A percentile compares a stretch with the other conserved stretches of the same genome.
Conservation (phyloP, 140 eudicot genomes). For the Stevia rebaudiana region DNA sequence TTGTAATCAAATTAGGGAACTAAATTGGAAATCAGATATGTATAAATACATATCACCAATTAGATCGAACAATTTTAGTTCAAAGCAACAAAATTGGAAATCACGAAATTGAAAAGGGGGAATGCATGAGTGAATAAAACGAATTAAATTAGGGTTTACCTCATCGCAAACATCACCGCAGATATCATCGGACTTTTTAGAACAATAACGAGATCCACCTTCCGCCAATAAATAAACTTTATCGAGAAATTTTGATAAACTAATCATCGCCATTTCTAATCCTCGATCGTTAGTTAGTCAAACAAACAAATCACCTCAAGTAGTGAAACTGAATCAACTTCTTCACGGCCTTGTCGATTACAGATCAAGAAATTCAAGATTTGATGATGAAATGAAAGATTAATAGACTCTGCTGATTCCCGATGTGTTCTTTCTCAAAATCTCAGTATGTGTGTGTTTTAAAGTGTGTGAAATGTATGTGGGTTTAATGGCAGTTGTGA, state of each 20-base stretch:
- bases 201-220: slow-evolving; percentile 86
- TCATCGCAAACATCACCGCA: slow-evolving; percentile 61
- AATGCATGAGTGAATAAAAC: neutral
- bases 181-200: slow-evolving; percentile 75
- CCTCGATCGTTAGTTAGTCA: neutral
- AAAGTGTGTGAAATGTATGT: slow-evolving; percentile 12
- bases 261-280: slow-evolving; percentile 33
- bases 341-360: neutral
- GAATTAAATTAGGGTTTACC: slow-evolving; percentile 29
- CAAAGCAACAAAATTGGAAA: neutral
- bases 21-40: neutral
- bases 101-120: neutral
- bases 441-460: neutral
- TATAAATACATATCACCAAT: neutral
- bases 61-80: slow-evolving; percentile 1
- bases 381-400: neutral
- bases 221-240: slow-evolving; percentile 59
- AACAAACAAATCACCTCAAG: neutral
- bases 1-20: slow-evolving; percentile 6
- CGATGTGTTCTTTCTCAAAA: too few relatives aligned
- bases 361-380: slow-evolving; percentile 7
- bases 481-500: slow-evolving; percentile 20
- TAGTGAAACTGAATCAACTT: neutral
- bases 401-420: too few relatives aligned
- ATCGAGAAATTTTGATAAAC: slow-evolving; percentile 51